Evolutionary conservation across 805 yeast genomes (phyloP), one percentile per base, ranked within the genome.

Genomic region (Priceomyces carsonii): DNA sequence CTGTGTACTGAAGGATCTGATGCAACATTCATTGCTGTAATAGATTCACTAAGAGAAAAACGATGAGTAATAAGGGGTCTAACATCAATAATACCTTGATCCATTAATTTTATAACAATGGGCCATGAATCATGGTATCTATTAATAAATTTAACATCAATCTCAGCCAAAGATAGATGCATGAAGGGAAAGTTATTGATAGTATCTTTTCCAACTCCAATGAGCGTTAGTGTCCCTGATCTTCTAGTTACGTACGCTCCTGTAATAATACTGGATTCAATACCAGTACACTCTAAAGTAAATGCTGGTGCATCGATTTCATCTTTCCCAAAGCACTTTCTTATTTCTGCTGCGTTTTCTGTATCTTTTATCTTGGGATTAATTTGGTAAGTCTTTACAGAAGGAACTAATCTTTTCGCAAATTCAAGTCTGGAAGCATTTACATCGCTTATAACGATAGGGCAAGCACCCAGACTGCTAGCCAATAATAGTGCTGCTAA

Each of bases 391-490:
- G 80, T 67, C 29, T 62, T 55, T 32, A 75, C 65, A 19, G 63
- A 62, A 9, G 80, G 80, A 17, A 41, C 63, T 14, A 74, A 43
- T 23, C 51, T 50, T 44, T 68, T 61, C 12, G 80, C 80, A 41
- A 73, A 67, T 22, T 58, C 63, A 32, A 77, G 57, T 38, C 80
- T 63, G 29, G 60, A 59, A 69, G 12, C 22, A 20, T 23, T 29
- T 36, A 90, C 78, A 62, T 91, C 99, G 26, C 95, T 96, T 33
- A 96, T 82, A 43, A 89, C 96, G 35, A 77, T 43, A 19, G 80
- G 80, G 20, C 71, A 61, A 4, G 78, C 77, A 16, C 82, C 82
- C 2, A 72, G 63, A 9, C 79, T 79, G 21, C 66, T 61, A 8
- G 79, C 78, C 30, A 74, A 51, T 3, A 68, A 43, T 32, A 77